Evolutionary conservation across 129 eudicot species (phyloP).

Genomic region (Gnaphalium uliginosum): DNA sequence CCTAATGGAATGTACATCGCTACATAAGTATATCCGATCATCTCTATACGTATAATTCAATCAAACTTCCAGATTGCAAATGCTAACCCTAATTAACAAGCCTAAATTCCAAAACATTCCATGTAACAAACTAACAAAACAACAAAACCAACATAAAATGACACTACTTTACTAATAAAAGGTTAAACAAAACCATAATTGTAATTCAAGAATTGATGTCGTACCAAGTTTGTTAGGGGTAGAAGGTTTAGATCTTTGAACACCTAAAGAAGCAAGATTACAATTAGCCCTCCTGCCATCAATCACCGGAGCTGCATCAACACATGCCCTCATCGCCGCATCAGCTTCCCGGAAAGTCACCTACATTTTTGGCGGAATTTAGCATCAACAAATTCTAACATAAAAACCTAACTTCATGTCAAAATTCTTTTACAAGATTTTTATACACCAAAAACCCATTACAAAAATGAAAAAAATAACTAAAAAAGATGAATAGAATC

Average conservation of each 20-base stretch:
- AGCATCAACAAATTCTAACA: not conserved
- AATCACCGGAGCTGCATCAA: constrained; percentile 88
- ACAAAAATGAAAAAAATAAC: constrained; percentile 2
- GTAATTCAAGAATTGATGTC: constrained; percentile 12
- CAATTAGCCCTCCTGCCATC: constrained; percentile 96
- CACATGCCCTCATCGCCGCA: constrained; percentile 94
- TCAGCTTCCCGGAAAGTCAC: constrained; percentile 92
- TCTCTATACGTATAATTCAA: not conserved
- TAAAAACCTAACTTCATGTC: constrained; percentile 10
- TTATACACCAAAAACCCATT: constrained; percentile 10
- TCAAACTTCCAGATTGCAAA: constrained; percentile 9
- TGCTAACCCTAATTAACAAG: constrained; percentile 1
- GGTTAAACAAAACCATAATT: constrained; percentile 4
- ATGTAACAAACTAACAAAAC: not conserved
- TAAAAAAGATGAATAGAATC: not conserved
- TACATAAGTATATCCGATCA: not conserved
- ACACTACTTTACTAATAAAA: not conserved
- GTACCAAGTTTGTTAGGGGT: constrained; percentile 83
- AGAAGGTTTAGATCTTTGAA: constrained; percentile 94
- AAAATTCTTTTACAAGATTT: constrained; percentile 19
- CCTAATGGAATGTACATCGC: constrained; percentile 7
- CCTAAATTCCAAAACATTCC: not conserved
- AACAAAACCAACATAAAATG: constrained; percentile 23
- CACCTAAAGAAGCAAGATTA: constrained; percentile 95
- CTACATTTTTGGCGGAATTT: constrained; percentile 40